phyloP scores from a whole-genome alignment of 257 asterid species.

The Solanum pimpinellifolium region DNA sequence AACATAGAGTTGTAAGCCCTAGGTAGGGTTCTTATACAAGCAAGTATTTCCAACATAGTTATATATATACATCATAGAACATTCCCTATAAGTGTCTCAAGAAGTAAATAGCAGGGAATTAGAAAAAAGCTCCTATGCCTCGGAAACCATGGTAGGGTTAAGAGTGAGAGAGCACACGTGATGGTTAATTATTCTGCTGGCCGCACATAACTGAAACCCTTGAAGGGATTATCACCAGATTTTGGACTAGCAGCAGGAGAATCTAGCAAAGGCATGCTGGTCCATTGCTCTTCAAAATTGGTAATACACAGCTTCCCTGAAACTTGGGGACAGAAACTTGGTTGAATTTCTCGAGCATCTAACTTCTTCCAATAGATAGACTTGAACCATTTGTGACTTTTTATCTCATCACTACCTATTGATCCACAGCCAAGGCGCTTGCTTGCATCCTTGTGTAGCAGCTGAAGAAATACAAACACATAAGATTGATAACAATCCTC shows the following conservation, averaged over 20 bases:
- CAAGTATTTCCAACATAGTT: not conserved
- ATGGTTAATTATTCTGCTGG: constrained; percentile 13
- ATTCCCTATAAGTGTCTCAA: not conserved
- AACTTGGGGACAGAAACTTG: constrained; percentile 63
- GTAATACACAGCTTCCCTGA: constrained; percentile 59
- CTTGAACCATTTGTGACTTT: constrained; percentile 60
- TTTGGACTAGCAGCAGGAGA: constrained; percentile 68
- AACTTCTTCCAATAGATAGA: constrained; percentile 66
- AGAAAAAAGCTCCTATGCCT: not conserved
- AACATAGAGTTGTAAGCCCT: not conserved
- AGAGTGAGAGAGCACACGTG: not conserved
- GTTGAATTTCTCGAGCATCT: constrained; percentile 52
- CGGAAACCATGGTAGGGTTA: not conserved
- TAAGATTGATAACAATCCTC: not conserved
- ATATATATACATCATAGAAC: not conserved
- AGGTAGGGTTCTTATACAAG: not conserved
- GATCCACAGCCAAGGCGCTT: constrained; percentile 54
- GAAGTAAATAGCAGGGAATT: not conserved
- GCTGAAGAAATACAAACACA: constrained; percentile 25
- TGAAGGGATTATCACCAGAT: constrained; percentile 39
- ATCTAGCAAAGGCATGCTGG: constrained; percentile 48
- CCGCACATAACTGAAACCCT: constrained; percentile 53
- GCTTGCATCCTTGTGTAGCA: constrained; percentile 52
- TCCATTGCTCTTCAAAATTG: constrained; percentile 66
- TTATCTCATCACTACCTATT: constrained; percentile 43